These are phyloP conservation scores for Fusarium penzigii DNA, from an alignment of 2,329 filamentous ascomycete species.

Conservation along the genomic window DNA sequence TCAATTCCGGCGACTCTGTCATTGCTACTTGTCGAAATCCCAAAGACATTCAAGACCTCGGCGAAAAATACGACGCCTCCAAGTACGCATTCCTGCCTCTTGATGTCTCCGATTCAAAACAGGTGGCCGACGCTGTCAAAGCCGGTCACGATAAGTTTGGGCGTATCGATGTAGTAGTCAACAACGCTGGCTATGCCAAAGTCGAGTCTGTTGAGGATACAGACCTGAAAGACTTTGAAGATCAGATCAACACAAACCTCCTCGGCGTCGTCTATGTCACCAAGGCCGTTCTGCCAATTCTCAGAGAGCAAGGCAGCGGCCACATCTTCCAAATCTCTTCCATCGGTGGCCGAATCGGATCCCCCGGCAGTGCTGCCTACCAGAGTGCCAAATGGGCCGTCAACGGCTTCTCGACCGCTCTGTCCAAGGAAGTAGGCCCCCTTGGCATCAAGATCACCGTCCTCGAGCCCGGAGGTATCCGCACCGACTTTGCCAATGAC, in stretches of 20 bases:
- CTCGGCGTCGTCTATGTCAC: slow-evolving; percentile 59
- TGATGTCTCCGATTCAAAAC: slow-evolving; percentile 47
- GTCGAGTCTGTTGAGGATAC: slow-evolving; percentile 54
- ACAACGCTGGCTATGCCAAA: slow-evolving; percentile 62
- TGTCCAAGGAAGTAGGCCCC: slow-evolving; percentile 37
- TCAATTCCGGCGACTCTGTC: slow-evolving; percentile 42
- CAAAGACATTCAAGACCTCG: slow-evolving; percentile 34
- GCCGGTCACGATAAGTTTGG: slow-evolving; percentile 48
- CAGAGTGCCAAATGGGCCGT: slow-evolving; percentile 43
- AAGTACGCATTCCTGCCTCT: slow-evolving; percentile 52
- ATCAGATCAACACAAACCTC: slow-evolving; percentile 61
- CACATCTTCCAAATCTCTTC: slow-evolving; percentile 44
- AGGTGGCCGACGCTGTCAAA: slow-evolving; percentile 41
- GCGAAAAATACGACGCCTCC: slow-evolving; percentile 38
- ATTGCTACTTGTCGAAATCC: slow-evolving; percentile 47
- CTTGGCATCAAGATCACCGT: slow-evolving; percentile 42
- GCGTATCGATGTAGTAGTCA: slow-evolving; percentile 59
- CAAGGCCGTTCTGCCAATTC: slow-evolving; percentile 38
- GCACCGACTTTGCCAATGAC: slow-evolving; percentile 40
- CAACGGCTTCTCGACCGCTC: slow-evolving; percentile 37
- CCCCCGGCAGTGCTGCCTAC: slow-evolving; percentile 37
- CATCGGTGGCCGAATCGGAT: slow-evolving; percentile 37
- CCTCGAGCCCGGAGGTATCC: slow-evolving; percentile 43
- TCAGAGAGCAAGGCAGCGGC: slow-evolving; percentile 32
- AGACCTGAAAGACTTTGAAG: slow-evolving; percentile 47